Evolutionary conservation across 2,329 filamentous ascomycete species (phyloP).

Genomic region (Penicillium italicum): DNA sequence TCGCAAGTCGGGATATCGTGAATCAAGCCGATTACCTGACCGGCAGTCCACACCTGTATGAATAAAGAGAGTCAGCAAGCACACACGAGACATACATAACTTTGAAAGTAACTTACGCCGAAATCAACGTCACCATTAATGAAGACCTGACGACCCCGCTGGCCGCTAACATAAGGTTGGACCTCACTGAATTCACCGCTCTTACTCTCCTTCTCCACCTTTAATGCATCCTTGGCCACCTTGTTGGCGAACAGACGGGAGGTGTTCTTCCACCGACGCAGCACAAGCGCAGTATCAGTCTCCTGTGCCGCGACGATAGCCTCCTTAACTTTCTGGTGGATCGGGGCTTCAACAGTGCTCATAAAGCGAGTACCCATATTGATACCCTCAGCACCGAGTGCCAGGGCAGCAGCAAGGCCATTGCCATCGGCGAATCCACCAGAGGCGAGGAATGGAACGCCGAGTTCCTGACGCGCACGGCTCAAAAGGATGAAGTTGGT

Average conservation of each 20-base stretch:
- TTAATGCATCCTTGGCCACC: slow-evolving; percentile 72
- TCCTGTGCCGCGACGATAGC: slow-evolving; percentile 84
- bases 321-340: slow-evolving; percentile 91
- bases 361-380: slow-evolving; percentile 99
- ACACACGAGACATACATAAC: background rate
- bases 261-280: slow-evolving; percentile 92
- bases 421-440: slow-evolving; percentile 95
- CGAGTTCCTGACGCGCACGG: slow-evolving; percentile 76
- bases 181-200: slow-evolving; percentile 88
- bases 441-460: slow-evolving; percentile 88
- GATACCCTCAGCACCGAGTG: slow-evolving; percentile 85
- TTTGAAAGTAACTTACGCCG: slow-evolving; percentile 61
- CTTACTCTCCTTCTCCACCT: slow-evolving; percentile 76
- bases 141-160: slow-evolving; percentile 88
- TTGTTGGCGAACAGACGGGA: slow-evolving; percentile 85
- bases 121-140: slow-evolving; percentile 85
- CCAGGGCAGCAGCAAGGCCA: slow-evolving; percentile 84
- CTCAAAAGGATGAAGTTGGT: slow-evolving; percentile 65
- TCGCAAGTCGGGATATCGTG: slow-evolving; percentile 77
- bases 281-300: slow-evolving; percentile 82
- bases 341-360: slow-evolving; percentile 88
- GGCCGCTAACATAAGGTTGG: slow-evolving; percentile 80
- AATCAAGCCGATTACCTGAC: slow-evolving; percentile 88
- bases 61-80: slow-evolving; percentile 12
- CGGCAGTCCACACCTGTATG: slow-evolving; percentile 87